These are phyloP conservation scores for Verticillium longisporum DNA, from an alignment of 2,329 filamentous ascomycete species.

Conservation along the genomic window DNA sequence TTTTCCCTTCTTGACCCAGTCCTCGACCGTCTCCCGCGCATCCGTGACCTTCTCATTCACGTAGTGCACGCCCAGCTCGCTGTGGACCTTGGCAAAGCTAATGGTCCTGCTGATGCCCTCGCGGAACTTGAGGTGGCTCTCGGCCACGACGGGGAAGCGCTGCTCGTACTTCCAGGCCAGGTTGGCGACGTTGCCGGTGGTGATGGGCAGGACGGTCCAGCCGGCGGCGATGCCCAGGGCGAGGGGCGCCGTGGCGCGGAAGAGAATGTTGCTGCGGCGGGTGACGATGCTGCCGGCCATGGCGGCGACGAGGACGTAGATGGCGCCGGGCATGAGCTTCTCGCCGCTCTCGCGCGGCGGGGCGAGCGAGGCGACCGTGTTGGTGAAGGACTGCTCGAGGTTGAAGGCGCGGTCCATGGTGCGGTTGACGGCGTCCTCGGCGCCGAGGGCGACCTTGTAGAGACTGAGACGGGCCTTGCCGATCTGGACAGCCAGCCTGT, in stretches of 20 bases:
- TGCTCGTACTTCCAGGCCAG: slow-evolving; percentile 91
- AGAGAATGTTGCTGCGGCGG: slow-evolving; percentile 77
- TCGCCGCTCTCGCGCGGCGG: slow-evolving; percentile 82
- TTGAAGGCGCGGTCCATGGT: slow-evolving; percentile 74
- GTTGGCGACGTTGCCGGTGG: slow-evolving; percentile 81
- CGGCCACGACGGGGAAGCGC: slow-evolving; percentile 73
- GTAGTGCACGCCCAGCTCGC: slow-evolving; percentile 61
- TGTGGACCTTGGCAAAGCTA: slow-evolving; percentile 69
- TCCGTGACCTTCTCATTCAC: slow-evolving; percentile 76
- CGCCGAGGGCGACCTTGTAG: slow-evolving; percentile 64
- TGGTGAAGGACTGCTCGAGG: slow-evolving; percentile 84
- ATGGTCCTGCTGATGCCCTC: slow-evolving; percentile 63
- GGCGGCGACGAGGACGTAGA: slow-evolving; percentile 88
- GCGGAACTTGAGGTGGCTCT: slow-evolving; percentile 69
- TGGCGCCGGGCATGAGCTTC: slow-evolving; percentile 77
- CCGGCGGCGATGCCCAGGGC: slow-evolving; percentile 77
- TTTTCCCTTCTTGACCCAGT: slow-evolving; percentile 87
- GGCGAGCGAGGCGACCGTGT: slow-evolving; percentile 80
- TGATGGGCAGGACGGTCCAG: slow-evolving; percentile 80
- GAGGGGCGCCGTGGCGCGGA: slow-evolving; percentile 70
- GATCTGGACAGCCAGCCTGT: slow-evolving; percentile 79
- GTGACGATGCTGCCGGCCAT: slow-evolving; percentile 93
- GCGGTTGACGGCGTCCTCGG: slow-evolving; percentile 78
- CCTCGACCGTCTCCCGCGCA: slow-evolving; percentile 71
- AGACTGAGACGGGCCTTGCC: slow-evolving; percentile 73